Evolutionary conservation across 2,329 filamentous ascomycete genomes (phyloP).

Genomic region (Cytospora mali): DNA sequence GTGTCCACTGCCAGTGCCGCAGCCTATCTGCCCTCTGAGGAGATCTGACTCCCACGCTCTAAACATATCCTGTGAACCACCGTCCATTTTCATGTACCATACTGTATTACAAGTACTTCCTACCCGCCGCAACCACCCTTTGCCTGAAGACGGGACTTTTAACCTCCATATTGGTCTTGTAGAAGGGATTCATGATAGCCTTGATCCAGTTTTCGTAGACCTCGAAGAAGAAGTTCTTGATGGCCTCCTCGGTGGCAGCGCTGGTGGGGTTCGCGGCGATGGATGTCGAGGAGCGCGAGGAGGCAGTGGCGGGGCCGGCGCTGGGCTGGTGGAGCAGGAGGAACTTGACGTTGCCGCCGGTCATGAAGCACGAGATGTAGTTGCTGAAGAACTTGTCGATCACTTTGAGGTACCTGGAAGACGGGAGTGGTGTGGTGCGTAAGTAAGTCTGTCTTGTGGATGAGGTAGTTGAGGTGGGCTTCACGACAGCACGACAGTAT

Average conservation of each 20-base stretch:
- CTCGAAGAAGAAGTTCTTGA: slow-evolving; percentile 91
- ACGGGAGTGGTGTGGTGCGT: background rate
- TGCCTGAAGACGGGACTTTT: slow-evolving; percentile 83
- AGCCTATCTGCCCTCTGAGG: background rate
- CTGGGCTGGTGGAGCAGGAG: slow-evolving; percentile 87
- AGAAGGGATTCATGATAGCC: slow-evolving; percentile 96
- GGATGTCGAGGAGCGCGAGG: slow-evolving; percentile 64
- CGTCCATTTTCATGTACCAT: slow-evolving; percentile 32
- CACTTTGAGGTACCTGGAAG: slow-evolving; percentile 94
- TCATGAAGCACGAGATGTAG: slow-evolving; percentile 93
- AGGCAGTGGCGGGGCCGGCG: slow-evolving; percentile 39
- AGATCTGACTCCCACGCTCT: background rate
- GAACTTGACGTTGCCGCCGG: slow-evolving; percentile 89
- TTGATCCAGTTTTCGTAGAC: slow-evolving; percentile 98
- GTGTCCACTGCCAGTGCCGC: background rate
- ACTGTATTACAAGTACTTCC: slow-evolving; percentile 74
- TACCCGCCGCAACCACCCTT: slow-evolving; percentile 82
- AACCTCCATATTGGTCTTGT: slow-evolving; percentile 81
- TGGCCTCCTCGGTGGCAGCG: slow-evolving; percentile 91
- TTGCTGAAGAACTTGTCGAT: slow-evolving; percentile 97
- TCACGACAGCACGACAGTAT: background rate
- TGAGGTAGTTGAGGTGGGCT: too few relatives aligned
- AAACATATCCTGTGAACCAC: background rate
- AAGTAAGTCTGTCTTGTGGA: slow-evolving; percentile 5
- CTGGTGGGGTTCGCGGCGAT: slow-evolving; percentile 83